Evolutionary conservation across 2,329 filamentous ascomycete species (phyloP).

Genomic region (Beauveria rudraprayagi): DNA sequence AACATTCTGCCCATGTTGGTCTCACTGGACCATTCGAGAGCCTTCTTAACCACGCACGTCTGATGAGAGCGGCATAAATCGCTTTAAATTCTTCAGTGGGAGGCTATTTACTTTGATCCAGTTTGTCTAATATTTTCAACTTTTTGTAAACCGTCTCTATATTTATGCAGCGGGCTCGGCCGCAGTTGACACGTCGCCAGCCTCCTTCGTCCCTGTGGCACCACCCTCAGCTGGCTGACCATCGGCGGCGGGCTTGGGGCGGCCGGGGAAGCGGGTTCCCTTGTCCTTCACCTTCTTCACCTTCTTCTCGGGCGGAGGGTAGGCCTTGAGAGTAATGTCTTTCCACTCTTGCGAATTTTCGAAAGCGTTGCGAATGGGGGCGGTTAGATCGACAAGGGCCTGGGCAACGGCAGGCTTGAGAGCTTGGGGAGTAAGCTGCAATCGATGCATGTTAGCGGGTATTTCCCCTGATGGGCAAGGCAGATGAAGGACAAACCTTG

Average conservation of each 20-base stretch:
- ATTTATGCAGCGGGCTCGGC: not conserved
- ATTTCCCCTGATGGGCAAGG: accelerated
- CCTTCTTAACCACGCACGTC: not conserved
- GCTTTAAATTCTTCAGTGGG: not conserved
- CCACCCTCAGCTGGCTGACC: not conserved
- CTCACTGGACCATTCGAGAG: not conserved
- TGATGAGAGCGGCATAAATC: not conserved
- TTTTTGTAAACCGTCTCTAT: not conserved
- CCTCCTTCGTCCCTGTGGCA: not conserved
- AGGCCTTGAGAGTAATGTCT: conserved; percentile 59
- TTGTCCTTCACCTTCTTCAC: conserved; percentile 72
- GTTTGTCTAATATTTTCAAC: not conserved
- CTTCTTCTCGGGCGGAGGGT: conserved; percentile 66
- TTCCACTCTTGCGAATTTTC: conserved; percentile 71
- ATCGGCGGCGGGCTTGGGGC: conserved; percentile 8
- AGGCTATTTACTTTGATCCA: not conserved
- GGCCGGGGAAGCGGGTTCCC: conserved; percentile 55
- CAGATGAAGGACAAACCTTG: conserved; percentile 43
- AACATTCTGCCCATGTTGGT: not conserved
- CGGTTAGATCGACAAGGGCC: conserved; percentile 64
- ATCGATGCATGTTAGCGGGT: not conserved
- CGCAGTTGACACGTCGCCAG: not conserved
- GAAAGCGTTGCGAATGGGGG: conserved; percentile 69
- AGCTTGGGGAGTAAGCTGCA: conserved; percentile 66
- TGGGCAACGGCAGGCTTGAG: conserved; percentile 77